Evolutionary conservation across 78 protist genomes (phyloP).

Genomic region (Speleostelium caveatum): DNA sequence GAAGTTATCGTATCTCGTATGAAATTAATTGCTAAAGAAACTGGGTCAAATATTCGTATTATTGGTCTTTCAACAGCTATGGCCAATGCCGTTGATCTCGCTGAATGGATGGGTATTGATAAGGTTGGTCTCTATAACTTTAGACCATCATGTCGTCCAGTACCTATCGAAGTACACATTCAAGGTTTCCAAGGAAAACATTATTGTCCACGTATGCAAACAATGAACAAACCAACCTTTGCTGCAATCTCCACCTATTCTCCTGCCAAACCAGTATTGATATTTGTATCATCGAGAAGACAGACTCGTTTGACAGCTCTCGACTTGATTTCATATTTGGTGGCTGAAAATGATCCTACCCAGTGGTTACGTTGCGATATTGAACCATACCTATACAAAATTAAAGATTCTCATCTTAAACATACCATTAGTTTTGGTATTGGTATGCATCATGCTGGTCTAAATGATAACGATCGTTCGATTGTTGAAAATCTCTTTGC

Average conservation of each 20-base stretch:
- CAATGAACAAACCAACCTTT: conserved; percentile 99
- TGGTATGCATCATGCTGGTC: conserved; percentile 99
- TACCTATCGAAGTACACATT: conserved; percentile 93
- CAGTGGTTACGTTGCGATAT: conserved; percentile 64
- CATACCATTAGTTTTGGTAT: conserved; percentile 96
- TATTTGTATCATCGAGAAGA: conserved; percentile 98
- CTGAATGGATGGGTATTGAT: conserved; percentile 97
- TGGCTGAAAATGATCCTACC: conserved; percentile 83
- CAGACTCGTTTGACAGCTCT: conserved; percentile 99
- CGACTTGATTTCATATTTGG: conserved; percentile 90
- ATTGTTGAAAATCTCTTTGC: conserved; percentile 92
- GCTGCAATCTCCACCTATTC: conserved; percentile 90
- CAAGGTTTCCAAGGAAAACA: conserved; percentile 96
- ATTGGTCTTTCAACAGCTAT: conserved; percentile 99
- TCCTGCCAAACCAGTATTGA: conserved; percentile 90
- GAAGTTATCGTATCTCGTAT: conserved; percentile 95
- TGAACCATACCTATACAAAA: conserved; percentile 15
- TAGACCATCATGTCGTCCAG: conserved; percentile 98
- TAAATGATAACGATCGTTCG: conserved; percentile 88
- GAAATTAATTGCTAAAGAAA: conserved; percentile 89
- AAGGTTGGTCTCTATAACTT: conserved; percentile 96
- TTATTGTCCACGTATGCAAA: conserved; percentile 99
- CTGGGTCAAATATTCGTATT: conserved; percentile 89
- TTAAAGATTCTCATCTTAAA: conserved; percentile 87
- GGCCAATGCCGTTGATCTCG: conserved; percentile 98